These are phyloP conservation scores for Phlegmacium glaucopus DNA, from an alignment of 768 basidiomycete genomes.

Conservation along the genomic window DNA sequence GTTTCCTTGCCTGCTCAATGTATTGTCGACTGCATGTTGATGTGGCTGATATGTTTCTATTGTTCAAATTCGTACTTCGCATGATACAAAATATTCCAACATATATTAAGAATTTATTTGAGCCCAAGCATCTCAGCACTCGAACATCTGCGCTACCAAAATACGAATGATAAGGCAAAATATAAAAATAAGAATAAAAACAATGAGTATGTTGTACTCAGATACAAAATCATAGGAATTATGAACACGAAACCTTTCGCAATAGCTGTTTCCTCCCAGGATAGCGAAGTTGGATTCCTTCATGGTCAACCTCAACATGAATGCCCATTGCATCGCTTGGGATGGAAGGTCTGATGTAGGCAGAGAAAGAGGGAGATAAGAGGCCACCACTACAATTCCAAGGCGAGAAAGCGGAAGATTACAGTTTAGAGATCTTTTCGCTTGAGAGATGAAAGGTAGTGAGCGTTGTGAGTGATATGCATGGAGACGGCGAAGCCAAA, in stretches of 20 bases:
- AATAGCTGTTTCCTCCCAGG: slow-evolving; percentile 5
- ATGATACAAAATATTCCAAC: too few species aligned
- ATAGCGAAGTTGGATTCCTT: slow-evolving; percentile 6
- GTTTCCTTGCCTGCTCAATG: too few species aligned
- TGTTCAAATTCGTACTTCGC: too few species aligned
- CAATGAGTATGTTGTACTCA: not conserved
- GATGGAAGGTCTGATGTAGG: slow-evolving; percentile 13
- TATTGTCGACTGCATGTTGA: too few species aligned
- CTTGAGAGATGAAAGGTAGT: not conserved
- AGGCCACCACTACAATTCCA: not conserved
- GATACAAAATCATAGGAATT: not conserved
- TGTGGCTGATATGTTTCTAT: too few species aligned
- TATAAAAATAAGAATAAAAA: too few species aligned
- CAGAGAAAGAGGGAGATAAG: slow-evolving; percentile 14
- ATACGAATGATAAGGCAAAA: not conserved
- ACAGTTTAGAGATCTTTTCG: not conserved
- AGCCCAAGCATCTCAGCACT: slow-evolving; percentile 8
- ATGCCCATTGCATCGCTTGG: slow-evolving; percentile 1
- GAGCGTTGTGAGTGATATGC: not conserved
- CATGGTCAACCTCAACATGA: slow-evolving; percentile 7
- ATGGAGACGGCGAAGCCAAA: not conserved
- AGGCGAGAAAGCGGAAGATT: not conserved
- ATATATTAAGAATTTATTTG: too few species aligned
- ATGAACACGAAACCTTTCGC: slow-evolving; percentile 11
- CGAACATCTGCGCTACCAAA: slow-evolving; percentile 18